These are phyloP conservation scores for Trichoderma breve DNA, from an alignment of 2,329 filamentous ascomycete species.

Conservation along the genomic window DNA sequence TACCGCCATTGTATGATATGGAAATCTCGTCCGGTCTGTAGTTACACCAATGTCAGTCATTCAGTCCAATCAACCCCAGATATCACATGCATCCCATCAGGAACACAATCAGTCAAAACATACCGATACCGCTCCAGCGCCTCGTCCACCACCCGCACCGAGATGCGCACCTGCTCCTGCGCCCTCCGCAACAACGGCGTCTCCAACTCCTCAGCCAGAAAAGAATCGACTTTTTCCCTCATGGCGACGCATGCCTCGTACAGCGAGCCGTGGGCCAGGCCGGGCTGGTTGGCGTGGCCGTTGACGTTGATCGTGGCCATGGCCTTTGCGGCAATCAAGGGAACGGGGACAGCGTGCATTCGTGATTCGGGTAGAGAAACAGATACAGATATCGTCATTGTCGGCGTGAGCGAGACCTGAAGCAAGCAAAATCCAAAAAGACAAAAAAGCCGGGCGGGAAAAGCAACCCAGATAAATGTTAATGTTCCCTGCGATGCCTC, in stretches of 20 bases:
- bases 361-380: background rate
- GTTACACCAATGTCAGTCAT: background rate
- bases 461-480: background rate
- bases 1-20: slow-evolving; percentile 95
- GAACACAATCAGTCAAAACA: slow-evolving; percentile 28
- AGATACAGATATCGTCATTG: slow-evolving; percentile 4
- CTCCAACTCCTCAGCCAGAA: slow-evolving; percentile 7
- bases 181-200: slow-evolving; percentile 53
- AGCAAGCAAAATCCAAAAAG: background rate
- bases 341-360: slow-evolving; percentile 5
- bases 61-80: background rate
- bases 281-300: background rate
- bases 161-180: slow-evolving; percentile 71
- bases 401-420: background rate
- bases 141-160: slow-evolving; percentile 70
- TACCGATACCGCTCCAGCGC: slow-evolving; percentile 75
- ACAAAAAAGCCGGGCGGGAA: background rate
- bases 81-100: background rate
- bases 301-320: background rate
- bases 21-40: slow-evolving; percentile 73
- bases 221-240: slow-evolving; percentile 15
- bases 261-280: slow-evolving; percentile 1
- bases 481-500: background rate
- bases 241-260: slow-evolving; percentile 15
- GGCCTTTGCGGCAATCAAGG: background rate